These are phyloP conservation scores for Pichia heedii DNA, from an alignment of 805 yeast genomes.

Conservation along the genomic window DNA sequence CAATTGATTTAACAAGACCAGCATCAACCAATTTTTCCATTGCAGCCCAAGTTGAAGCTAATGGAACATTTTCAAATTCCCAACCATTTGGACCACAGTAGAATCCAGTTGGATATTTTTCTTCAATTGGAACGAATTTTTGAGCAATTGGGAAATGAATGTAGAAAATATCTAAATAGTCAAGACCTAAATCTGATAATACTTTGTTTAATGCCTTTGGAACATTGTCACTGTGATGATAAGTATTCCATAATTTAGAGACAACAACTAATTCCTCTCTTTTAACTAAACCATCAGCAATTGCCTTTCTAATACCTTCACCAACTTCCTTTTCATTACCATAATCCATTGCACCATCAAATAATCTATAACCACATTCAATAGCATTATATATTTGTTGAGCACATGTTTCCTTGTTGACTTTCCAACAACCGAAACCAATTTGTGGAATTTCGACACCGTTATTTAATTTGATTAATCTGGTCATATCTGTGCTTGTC, in stretches of 20 bases:
- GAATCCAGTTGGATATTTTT: conserved; percentile 70
- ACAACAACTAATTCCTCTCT: conserved; percentile 73
- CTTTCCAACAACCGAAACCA: conserved; percentile 55
- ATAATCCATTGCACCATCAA: conserved; percentile 66
- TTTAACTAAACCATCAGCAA: conserved; percentile 59
- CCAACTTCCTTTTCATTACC: conserved; percentile 68
- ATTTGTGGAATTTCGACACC: conserved; percentile 38
- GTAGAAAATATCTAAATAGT: conserved; percentile 74
- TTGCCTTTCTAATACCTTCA: conserved; percentile 44
- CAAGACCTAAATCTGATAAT: conserved; percentile 63
- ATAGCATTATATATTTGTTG: conserved; percentile 68
- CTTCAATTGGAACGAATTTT: conserved; percentile 71
- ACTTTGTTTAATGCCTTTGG: conserved; percentile 55
- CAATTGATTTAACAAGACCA: conserved; percentile 60
- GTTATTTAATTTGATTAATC: conserved; percentile 21
- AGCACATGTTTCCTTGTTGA: conserved; percentile 38
- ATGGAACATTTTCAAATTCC: conserved; percentile 56
- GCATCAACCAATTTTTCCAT: conserved; percentile 55
- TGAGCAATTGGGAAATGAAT: conserved; percentile 89
- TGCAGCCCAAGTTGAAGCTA: conserved; percentile 68
- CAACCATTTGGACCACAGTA: conserved; percentile 48
- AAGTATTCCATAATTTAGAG: conserved; percentile 83
- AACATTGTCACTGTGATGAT: conserved; percentile 70
- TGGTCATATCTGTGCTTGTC: neutral
- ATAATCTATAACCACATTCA: conserved; percentile 70